Conservation (phyloP, 768 basidiomycete species). For the Boletus pseudo-olivaceus region DNA sequence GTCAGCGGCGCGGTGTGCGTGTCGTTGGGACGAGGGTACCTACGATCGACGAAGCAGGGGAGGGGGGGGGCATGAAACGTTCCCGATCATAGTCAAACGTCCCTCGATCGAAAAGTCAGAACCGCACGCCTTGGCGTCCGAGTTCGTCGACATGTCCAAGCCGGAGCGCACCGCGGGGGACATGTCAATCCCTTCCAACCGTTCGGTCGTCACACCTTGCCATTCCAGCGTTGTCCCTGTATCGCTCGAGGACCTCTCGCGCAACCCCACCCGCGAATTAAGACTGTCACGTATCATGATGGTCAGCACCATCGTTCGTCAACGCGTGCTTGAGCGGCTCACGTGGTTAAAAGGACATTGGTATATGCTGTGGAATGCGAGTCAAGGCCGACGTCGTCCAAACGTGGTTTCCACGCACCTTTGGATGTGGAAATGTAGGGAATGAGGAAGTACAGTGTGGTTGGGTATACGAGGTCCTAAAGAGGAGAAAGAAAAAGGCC, state of each 20-base stretch:
- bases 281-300: not conserved
- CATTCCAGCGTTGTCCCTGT: not conserved
- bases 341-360: conserved; percentile 1
- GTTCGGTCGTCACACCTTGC: not conserved
- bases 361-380: not conserved
- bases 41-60: not conserved
- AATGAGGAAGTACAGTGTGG: not conserved
- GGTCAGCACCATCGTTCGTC: not conserved
- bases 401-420: not conserved
- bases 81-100: not conserved
- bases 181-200: no score
- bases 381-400: not conserved
- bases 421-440: not conserved
- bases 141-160: not conserved
- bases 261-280: not conserved
- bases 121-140: not conserved
- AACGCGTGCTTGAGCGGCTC: not conserved
- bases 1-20: not conserved
- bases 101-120: not conserved
- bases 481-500: no score
- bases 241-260: not conserved
- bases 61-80: not conserved
- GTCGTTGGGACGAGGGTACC: not conserved
- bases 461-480: not conserved
- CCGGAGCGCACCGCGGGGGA: no score